Percentiles rank a stretch among this genome's conserved stretches.
Evolutionary conservation across 371 early-diverging fungal genomes (phyloP).

Genomic region (Coemansia sp.): DNA sequence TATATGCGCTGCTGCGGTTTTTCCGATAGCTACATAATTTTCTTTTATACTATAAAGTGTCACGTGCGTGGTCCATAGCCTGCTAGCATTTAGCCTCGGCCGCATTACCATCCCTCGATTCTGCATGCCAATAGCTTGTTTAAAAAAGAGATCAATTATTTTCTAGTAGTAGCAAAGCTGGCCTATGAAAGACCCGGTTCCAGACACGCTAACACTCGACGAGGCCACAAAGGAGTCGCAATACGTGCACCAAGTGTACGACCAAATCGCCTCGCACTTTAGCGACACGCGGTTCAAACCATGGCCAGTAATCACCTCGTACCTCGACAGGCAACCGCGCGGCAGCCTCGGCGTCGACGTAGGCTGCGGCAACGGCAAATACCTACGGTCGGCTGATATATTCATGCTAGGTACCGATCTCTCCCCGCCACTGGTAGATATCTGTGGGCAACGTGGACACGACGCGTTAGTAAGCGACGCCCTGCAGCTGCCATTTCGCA

Average conservation of each 20-base stretch:
- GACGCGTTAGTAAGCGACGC: constrained; percentile 87
- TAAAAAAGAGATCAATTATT: neutral
- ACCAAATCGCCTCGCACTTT: constrained; percentile 91
- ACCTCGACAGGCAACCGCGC: constrained; percentile 59
- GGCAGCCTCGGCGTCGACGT: constrained; percentile 90
- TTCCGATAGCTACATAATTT: neutral
- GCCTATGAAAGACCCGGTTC: constrained; percentile 41
- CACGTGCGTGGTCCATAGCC: constrained; percentile 8
- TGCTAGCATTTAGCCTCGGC: neutral
- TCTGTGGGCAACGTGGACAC: constrained; percentile 71
- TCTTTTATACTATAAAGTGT: neutral
- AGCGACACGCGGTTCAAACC: constrained; percentile 96
- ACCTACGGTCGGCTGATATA: constrained; percentile 62
- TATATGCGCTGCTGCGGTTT: neutral
- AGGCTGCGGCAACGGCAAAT: constrained; percentile 98
- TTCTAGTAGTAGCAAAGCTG: neutral
- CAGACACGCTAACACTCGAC: constrained; percentile 54
- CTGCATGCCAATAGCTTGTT: neutral
- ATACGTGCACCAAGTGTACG: constrained; percentile 89
- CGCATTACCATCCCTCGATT: neutral
- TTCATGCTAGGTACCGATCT: constrained; percentile 84
- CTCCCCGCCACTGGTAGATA: constrained; percentile 76
- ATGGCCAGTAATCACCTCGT: constrained; percentile 95
- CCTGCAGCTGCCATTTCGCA: constrained; percentile 73
- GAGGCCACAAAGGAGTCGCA: constrained; percentile 64